Evolutionary conservation across 1,139 yeast species (phyloP).

Genomic region (Hanseniaspora gamundiae): DNA sequence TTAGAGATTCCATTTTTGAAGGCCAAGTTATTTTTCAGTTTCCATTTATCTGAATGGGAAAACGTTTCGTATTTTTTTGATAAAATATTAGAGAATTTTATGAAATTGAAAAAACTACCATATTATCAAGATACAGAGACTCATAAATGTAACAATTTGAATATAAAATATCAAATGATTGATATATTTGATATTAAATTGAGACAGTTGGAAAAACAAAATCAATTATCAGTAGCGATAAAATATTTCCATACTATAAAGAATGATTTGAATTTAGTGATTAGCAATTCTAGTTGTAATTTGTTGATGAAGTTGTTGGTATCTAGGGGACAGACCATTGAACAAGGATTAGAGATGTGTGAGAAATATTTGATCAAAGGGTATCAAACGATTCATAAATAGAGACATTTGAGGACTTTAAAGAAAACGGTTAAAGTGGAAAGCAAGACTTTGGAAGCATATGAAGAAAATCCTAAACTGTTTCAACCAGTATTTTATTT

Average conservation of each 20-base stretch:
- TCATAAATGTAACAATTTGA: background rate
- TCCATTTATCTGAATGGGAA: background rate
- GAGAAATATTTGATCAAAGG: constrained; percentile 33
- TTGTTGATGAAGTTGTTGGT: constrained; percentile 26
- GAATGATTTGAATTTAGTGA: constrained; percentile 17
- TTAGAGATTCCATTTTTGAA: background rate
- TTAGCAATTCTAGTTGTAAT: constrained; percentile 31
- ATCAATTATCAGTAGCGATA: constrained; percentile 7
- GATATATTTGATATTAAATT: background rate
- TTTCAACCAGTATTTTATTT: constrained; percentile 17
- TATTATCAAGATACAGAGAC: background rate
- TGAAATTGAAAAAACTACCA: background rate
- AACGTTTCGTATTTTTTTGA: constrained; percentile 1
- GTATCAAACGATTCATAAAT: constrained; percentile 21
- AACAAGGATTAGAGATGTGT: constrained; percentile 26
- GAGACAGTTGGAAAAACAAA: constrained; percentile 11
- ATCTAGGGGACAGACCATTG: constrained; percentile 21
- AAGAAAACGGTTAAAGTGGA: constrained; percentile 5
- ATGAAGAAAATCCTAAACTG: constrained; percentile 14
- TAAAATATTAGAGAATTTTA: background rate
- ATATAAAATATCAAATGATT: background rate
- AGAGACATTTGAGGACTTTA: constrained; percentile 14
- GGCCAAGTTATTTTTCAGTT: background rate
- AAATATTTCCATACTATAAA: constrained; percentile 1
- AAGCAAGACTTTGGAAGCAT: background rate